Base-by-base conservation (phyloP, 2,329 filamentous ascomycete genomes). In the Cladophialophora immunda region DNA sequence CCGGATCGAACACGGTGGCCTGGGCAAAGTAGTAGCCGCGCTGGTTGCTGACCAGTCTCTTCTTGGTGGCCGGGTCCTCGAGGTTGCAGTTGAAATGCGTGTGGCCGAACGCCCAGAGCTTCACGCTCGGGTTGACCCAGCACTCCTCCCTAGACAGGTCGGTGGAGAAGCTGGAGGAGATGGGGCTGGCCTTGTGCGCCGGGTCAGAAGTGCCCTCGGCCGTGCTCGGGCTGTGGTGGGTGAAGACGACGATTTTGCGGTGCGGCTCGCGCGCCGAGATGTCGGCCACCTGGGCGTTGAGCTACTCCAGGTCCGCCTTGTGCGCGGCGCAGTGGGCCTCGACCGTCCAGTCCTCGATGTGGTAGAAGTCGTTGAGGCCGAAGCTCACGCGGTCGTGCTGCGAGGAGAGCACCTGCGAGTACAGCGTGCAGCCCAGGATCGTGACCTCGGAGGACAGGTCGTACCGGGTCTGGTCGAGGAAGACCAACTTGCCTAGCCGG, bases 321-420 rank as follows among this genome's bases (percentile, higher is more conserved):
- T 80, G 78, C 2, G 75, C 74, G 4, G 67, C 68, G 30, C 68
- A 71, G 65, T 81, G 78, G 11, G 66, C 68, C 25, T 75, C 73
- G 4, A 80, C 72, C 1, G 73, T 73, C 77, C 78, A 81, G 56
- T 77, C 69, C 0, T 72, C 54, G n/a, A 79, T 86, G 0, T 80
- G 71, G 69, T 80, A 84, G 68, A 87, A 88, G 75, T 87, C 85
- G 53, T 84, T 84, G 8, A 87, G 69, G 0, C 81, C 77, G 38
- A 79, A 72, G 56, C 78, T 79, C 15, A 87, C 80, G 0, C 65
- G 71, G 36, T 78, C 75, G 7, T 72, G 68, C 6, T 80, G 76
- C n/a, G 77, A 72, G 0, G 76, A 62, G 0, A 79, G 77, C 29
- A 88, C 75, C 8, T 73, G 62, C 0, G 86, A 87, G 75, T 84